Evolutionary conservation across 2,329 filamentous ascomycete genomes (phyloP).

Genomic region (Phaeosphaeria sp.): DNA sequence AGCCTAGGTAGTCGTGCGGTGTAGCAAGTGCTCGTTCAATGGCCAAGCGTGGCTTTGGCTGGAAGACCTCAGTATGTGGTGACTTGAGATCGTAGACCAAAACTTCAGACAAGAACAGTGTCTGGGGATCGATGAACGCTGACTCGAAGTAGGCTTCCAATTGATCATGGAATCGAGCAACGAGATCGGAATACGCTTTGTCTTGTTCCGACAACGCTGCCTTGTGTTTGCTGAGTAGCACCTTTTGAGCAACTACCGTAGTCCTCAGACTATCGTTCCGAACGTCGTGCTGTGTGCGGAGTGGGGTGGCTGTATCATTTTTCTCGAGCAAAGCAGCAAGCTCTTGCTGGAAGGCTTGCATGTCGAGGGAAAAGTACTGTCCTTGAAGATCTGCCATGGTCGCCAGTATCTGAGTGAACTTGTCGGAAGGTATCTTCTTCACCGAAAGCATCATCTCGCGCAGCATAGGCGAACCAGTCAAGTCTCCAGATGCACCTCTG

Average conservation of each 20-base stretch:
- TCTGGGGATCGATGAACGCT: slow-evolving; percentile 57
- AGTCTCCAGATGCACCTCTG: slow-evolving; percentile 64
- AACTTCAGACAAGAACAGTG: slow-evolving; percentile 70
- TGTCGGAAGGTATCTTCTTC: slow-evolving; percentile 65
- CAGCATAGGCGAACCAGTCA: slow-evolving; percentile 58
- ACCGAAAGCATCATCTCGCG: slow-evolving; percentile 64
- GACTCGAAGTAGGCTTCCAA: slow-evolving; percentile 57
- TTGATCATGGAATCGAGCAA: slow-evolving; percentile 63
- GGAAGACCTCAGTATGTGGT: slow-evolving; percentile 76
- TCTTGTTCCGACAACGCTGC: slow-evolving; percentile 74
- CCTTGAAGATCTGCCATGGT: slow-evolving; percentile 36
- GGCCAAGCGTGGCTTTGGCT: slow-evolving; percentile 72
- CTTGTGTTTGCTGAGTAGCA: slow-evolving; percentile 78
- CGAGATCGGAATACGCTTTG: slow-evolving; percentile 70
- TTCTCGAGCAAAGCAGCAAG: slow-evolving; percentile 34
- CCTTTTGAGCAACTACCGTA: slow-evolving; percentile 80
- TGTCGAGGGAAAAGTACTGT: slow-evolving; percentile 27
- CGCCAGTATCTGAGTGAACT: slow-evolving; percentile 54
- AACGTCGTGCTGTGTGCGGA: slow-evolving; percentile 78
- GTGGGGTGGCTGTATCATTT: slow-evolving; percentile 42
- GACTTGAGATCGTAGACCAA: slow-evolving; percentile 76
- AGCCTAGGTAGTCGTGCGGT: slow-evolving; percentile 79
- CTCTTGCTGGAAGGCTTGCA: slow-evolving; percentile 41
- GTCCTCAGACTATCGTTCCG: slow-evolving; percentile 74
- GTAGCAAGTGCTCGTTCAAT: slow-evolving; percentile 74